These are phyloP conservation scores for Nematocida parisii DNA, from an alignment of 371 early-diverging fungal species.

Conservation along the genomic window DNA sequence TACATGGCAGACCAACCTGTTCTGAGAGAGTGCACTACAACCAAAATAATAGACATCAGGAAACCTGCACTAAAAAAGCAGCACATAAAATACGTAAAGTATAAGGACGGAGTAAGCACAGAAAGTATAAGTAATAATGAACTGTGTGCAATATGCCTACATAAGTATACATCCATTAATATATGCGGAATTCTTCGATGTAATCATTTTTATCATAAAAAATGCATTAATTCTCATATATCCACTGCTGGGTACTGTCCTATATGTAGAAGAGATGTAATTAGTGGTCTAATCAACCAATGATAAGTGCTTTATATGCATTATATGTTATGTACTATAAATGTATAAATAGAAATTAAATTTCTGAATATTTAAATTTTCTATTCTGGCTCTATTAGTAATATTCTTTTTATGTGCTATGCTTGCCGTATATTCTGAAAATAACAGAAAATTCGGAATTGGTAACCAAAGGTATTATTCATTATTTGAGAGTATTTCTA, in stretches of 20 bases:
- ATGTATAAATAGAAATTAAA: no score
- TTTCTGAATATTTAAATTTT: no score
- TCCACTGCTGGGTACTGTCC: constrained; percentile 20
- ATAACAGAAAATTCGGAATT: no score
- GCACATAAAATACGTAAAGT: constrained; percentile 8
- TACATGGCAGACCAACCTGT: constrained; percentile 30
- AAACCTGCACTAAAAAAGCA: constrained; percentile 23
- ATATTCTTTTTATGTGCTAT: no score
- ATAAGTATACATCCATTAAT: neutral
- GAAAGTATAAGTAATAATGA: neutral
- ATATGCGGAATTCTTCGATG: constrained; percentile 28
- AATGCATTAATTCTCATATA: constrained; percentile 24
- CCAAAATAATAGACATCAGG: constrained; percentile 7
- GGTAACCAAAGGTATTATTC: no score
- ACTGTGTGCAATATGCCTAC: constrained; percentile 29
- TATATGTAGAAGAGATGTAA: constrained; percentile 38
- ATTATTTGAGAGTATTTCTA: no score
- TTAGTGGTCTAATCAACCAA: constrained; percentile 28
- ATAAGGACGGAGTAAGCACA: neutral
- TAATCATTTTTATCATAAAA: constrained; percentile 40
- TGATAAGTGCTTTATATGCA: no score
- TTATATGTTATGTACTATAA: no score
- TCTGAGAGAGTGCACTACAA: neutral
- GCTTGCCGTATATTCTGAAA: no score
- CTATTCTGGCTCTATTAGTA: no score